Evolutionary conservation across 2,329 filamentous ascomycete genomes (phyloP), one percentile per base, ranked within the genome.

Genomic region (Monosporascus sp.): DNA sequence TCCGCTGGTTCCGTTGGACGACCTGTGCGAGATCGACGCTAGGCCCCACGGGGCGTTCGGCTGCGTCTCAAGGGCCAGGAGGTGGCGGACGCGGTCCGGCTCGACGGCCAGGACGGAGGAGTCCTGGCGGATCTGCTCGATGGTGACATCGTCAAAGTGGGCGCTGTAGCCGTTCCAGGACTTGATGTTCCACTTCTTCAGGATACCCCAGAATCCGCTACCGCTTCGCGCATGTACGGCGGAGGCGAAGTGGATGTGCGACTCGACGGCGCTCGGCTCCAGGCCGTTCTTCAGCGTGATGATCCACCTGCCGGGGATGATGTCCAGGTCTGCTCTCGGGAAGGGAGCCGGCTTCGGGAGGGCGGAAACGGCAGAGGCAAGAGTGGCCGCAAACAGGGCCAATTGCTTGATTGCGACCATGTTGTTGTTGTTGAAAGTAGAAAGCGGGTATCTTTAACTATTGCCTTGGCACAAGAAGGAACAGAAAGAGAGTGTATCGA

Each of bases 11-110:
- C 20, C 14, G 26, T 45, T 43, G 20, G 26, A 51, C 14, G 40
- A 57, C 14, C 31, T 18, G 51, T 57, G 57, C 15, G 64, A 65
- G 57, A 65, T 53, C 17, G 63, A 63, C 14, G 58, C 63, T 28
- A 71, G 58, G 24, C 65, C 67, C 65, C 68, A 71, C 4, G 66
- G 56, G 37, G 61, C 61, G 8, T 51, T 53, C 7, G 51, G 5
- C 54, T 67, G 62, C 15, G 54, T 52, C 38, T 58, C 62, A 15
- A 51, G 62, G 14, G 31, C 50, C 24, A 49, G 15, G n/a, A 51
- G 44, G 35, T 35, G 43, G 15, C 70, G 6, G 50, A 60, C 9
- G 70, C 65, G 58, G 68, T 67, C 50, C 65, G 67, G 24, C 62
- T 67, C 53, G 64, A 70, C 50, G 70, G 72, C 24, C 54, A n/a